Percentiles rank a stretch among this genome's conserved stretches.
Evolutionary conservation across 768 basidiomycete genomes (phyloP).

Genomic region (Leccinum truebloodii): DNA sequence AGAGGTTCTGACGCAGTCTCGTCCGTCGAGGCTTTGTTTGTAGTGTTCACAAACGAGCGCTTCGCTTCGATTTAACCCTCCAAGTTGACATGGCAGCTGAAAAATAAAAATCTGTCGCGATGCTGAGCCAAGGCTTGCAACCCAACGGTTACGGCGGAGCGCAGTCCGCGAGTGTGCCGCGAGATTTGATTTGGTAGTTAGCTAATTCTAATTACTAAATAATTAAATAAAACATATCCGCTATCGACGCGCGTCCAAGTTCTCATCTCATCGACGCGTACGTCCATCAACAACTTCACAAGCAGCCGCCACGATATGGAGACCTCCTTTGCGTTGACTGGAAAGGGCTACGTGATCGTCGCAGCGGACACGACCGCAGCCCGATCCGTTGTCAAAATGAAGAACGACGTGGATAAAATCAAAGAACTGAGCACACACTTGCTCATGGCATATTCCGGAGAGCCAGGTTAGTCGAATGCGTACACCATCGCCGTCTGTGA

Average conservation of each 20-base stretch:
- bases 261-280: constrained; percentile 22
- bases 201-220: neutral
- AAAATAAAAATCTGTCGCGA: neutral
- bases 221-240: constrained; percentile 14
- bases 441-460: constrained; percentile 93
- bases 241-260: constrained; percentile 31
- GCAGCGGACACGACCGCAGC: constrained; percentile 89
- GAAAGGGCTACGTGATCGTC: constrained; percentile 91
- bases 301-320: constrained; percentile 60
- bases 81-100: neutral
- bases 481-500: neutral
- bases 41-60: neutral
- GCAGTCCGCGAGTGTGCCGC: neutral
- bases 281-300: constrained; percentile 4
- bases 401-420: constrained; percentile 95
- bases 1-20: too few relatives aligned
- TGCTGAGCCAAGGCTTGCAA: neutral
- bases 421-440: constrained; percentile 87
- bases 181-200: neutral
- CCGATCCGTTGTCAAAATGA: constrained; percentile 97
- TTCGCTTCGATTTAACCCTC: neutral
- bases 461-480: constrained; percentile 62
- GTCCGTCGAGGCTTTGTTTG: neutral
- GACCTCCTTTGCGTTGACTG: constrained; percentile 85
- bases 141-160: neutral